phyloP scores from a whole-genome alignment of 169 alveolate genomes.

The Plasmodium gaboni region DNA sequence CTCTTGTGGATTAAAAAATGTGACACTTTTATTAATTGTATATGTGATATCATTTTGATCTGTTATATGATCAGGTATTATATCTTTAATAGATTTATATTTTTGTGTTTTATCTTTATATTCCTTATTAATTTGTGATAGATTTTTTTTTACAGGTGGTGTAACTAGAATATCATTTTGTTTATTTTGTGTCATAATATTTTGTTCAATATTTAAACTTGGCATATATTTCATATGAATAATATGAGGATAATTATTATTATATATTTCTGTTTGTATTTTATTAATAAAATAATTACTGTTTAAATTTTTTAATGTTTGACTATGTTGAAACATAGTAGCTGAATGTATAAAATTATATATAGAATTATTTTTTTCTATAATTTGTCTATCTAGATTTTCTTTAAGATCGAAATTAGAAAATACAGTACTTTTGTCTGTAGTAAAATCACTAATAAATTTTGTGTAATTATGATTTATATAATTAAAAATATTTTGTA shows the following conservation, averaged over 20 bases:
- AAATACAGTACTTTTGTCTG: conserved; percentile 55
- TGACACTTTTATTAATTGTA: too few species aligned
- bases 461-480: conserved; percentile 49
- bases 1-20: too few species aligned
- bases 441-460: conserved; percentile 57
- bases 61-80: neutral
- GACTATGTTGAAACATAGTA: conserved; percentile 65
- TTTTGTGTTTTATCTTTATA: neutral
- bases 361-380: conserved; percentile 54
- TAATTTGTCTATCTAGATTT: conserved; percentile 49
- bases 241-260: conserved; percentile 7
- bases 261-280: conserved; percentile 53
- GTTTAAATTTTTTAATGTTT: conserved; percentile 29
- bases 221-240: conserved; percentile 24
- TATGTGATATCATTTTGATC: too few species aligned
- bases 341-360: conserved; percentile 65
- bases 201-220: neutral
- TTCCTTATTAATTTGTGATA: neutral
- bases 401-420: conserved; percentile 52
- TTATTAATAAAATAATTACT: conserved; percentile 50
- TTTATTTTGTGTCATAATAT: neutral
- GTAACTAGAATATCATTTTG: neutral
- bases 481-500: conserved; percentile 47
- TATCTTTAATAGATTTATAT: conserved; percentile 29
- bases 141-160: neutral